Percentiles rank a stretch among this genome's conserved stretches.
Conservation (phyloP, 2,329 filamentous ascomycete genomes). For the Thelonectria rubi region DNA sequence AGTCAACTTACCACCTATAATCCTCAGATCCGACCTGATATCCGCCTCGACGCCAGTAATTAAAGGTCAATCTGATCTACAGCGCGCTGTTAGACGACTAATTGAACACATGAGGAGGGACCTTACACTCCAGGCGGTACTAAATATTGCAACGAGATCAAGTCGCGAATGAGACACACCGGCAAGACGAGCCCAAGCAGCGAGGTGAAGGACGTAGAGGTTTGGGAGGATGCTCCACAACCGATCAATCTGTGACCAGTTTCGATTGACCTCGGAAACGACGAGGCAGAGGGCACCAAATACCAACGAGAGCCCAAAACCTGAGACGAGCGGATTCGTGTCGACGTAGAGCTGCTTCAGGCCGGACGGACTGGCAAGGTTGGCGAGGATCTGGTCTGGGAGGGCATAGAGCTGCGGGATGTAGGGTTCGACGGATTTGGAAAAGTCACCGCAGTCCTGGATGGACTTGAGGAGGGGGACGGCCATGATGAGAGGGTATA, state of each 20-base stretch:
- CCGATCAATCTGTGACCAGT: slow-evolving; percentile 97
- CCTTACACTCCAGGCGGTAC: slow-evolving; percentile 81
- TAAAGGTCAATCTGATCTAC: slow-evolving; percentile 85
- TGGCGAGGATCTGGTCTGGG: slow-evolving; percentile 69
- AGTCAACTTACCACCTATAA: slow-evolving; percentile 75
- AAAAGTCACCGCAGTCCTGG: slow-evolving; percentile 79
- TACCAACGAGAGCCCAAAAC: slow-evolving; percentile 75
- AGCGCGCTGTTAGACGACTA: slow-evolving; percentile 22
- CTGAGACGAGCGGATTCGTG: slow-evolving; percentile 87
- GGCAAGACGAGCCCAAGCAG: slow-evolving; percentile 80
- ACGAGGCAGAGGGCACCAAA: slow-evolving; percentile 78
- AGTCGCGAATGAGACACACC: slow-evolving; percentile 75
- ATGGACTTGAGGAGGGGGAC: slow-evolving; percentile 76
- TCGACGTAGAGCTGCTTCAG: slow-evolving; percentile 78
- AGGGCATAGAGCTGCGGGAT: slow-evolving; percentile 75
- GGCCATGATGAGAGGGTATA: slow-evolving; percentile 61
- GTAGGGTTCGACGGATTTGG: slow-evolving; percentile 78
- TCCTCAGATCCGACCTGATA: slow-evolving; percentile 91
- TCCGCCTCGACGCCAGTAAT: slow-evolving; percentile 96
- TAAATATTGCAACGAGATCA: slow-evolving; percentile 76
- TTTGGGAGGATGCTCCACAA: slow-evolving; percentile 91
- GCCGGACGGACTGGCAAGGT: slow-evolving; percentile 66
- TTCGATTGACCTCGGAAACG: slow-evolving; percentile 84
- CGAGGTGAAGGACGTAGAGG: slow-evolving; percentile 85
- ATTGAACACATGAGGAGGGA: not conserved